phyloP scores from a whole-genome alignment of 2,329 filamentous ascomycete species.

The Proliferodiscus dingleyae region DNA sequence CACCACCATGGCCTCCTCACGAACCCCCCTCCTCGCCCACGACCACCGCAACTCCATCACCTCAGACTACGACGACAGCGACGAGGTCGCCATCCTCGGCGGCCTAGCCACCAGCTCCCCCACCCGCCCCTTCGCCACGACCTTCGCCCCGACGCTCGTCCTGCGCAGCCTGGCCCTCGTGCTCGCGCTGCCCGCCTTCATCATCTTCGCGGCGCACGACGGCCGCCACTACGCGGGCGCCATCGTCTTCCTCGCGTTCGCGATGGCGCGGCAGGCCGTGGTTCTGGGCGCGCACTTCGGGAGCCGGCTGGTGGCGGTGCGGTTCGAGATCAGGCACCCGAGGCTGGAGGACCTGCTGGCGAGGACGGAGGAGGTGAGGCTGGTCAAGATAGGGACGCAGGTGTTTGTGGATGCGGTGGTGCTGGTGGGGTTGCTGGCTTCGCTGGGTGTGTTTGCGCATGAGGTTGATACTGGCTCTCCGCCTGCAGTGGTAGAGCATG shows the following conservation, averaged over 20 bases:
- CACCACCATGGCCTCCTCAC: constrained; percentile 17
- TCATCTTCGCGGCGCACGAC: constrained; percentile 17
- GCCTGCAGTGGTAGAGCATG: not conserved
- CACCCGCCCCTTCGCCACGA: constrained; percentile 16
- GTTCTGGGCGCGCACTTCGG: constrained; percentile 16
- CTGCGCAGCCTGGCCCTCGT: constrained; percentile 9
- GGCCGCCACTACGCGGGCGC: constrained; percentile 4
- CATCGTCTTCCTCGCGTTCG: constrained; percentile 21
- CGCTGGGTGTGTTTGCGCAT: constrained; percentile 12
- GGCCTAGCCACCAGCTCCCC: constrained; percentile 14
- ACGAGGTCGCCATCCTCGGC: constrained; percentile 10
- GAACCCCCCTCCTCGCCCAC: constrained; percentile 14
- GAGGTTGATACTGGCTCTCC: constrained; percentile 4
- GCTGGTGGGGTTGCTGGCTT: constrained; percentile 14
- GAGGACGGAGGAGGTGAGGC: too few relatives aligned
- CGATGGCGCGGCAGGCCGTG: constrained; percentile 15
- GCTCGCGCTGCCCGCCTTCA: constrained; percentile 17
- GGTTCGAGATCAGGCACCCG: constrained; percentile 20
- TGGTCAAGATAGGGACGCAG: constrained; percentile 11
- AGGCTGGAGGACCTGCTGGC: constrained; percentile 10
- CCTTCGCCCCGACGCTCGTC: constrained; percentile 14
- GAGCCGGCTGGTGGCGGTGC: constrained; percentile 12
- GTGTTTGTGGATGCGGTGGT: constrained; percentile 12
- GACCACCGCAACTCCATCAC: constrained; percentile 5
- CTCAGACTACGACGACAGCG: constrained; percentile 6